Evolutionary conservation across 2,329 filamentous ascomycete genomes (phyloP), one percentile per base, ranked within the genome.

Genomic region (Harringtonia aguacate): DNA sequence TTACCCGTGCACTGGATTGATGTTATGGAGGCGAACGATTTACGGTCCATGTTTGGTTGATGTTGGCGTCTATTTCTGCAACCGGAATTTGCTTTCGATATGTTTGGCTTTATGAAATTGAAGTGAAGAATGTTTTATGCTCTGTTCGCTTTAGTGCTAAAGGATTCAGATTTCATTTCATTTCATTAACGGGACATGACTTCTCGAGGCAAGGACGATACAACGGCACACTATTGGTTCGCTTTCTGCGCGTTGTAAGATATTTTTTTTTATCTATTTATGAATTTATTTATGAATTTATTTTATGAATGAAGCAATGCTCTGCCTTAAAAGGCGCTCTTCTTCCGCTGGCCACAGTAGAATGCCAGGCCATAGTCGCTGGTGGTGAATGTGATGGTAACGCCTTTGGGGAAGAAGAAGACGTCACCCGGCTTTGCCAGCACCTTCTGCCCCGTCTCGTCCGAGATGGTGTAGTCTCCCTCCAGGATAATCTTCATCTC

Each of bases 1-100:
- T 42, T 41, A 4, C 47, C 53, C 2, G 58, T 59, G 2, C 63
- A 65, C 34, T 66, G 63, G 63, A 56, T 65, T 12, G 63, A 66
- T 41, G 58, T 65, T 3, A 65, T 63, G 61, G 59, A 48, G 28
- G 45, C 34, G 2, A 39, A 43, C 14, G 43, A 48, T 29, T 34
- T 50, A 13, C 36, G 42, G 4, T 47, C 46, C 3, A 44, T 50
- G 28, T 48, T 50, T 44, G 49, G 49, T 8, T 42, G n/a, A 35
- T 34, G 4, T n/a, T 8, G n/a, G n/a, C n/a, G n/a, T n/a, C 13
- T 24, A 9, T 24, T 4, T 24, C 4, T 36, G 35, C 14, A 14
- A 8, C 22, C 4, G 1, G 17, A 28, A n/a, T n/a, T n/a, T n/a
- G n/a, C n/a, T n/a, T n/a, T n/a, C n/a, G n/a, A n/a, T n/a, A n/a